Conservation (phyloP, 495 filamentous ascomycete genomes). For the Penicillium longicatenatum region DNA sequence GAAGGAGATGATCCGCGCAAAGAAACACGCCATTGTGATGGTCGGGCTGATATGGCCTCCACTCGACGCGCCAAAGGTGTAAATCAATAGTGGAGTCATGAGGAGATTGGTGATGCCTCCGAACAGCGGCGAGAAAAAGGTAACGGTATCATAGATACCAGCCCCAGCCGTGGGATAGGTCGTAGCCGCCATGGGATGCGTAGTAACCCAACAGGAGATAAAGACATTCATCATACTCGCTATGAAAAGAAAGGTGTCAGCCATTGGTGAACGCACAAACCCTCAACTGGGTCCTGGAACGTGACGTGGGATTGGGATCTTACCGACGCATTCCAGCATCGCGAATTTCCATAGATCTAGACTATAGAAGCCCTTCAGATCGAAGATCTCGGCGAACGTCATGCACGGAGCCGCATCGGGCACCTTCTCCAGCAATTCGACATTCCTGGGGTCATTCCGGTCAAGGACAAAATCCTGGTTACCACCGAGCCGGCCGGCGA, state of each 20-base stretch:
- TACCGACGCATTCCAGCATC: constrained; percentile 42
- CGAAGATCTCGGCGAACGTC: constrained; percentile 38
- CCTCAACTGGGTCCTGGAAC: background rate
- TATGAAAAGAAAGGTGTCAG: constrained; percentile 12
- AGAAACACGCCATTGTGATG: constrained; percentile 54
- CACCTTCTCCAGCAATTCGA: constrained; percentile 33
- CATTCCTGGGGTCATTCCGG: constrained; percentile 38
- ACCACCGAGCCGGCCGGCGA: constrained; percentile 52
- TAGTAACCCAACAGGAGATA: constrained; percentile 28
- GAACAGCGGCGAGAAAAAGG: constrained; percentile 34
- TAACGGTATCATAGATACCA: constrained; percentile 28
- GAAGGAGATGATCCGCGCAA: constrained; percentile 50
- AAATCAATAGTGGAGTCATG: constrained; percentile 52
- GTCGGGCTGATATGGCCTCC: constrained; percentile 56
- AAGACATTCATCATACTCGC: constrained; percentile 33
- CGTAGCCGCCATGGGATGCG: constrained; percentile 19
- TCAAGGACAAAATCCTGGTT: constrained; percentile 49
- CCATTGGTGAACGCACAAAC: background rate
- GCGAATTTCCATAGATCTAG: constrained; percentile 50
- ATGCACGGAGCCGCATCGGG: constrained; percentile 51
- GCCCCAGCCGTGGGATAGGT: constrained; percentile 20
- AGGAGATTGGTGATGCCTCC: constrained; percentile 48
- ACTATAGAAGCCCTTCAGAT: constrained; percentile 37
- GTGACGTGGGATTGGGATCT: background rate
- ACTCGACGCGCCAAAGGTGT: constrained; percentile 48